Evolutionary conservation across 768 basidiomycete genomes (phyloP).

Genomic region (Kwoniella mangroviensis): DNA sequence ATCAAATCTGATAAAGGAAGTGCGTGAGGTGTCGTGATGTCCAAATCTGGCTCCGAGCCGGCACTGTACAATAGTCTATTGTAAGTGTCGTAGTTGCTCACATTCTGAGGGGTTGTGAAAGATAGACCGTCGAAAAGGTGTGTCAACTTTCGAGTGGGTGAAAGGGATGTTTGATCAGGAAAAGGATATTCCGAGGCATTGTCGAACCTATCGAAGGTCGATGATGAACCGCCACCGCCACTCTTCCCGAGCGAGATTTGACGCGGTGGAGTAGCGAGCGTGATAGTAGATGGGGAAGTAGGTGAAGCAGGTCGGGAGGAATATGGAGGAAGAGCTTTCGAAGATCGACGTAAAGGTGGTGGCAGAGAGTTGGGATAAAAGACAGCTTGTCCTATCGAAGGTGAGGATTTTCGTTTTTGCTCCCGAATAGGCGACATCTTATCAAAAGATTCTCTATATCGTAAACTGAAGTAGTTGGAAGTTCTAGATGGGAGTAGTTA

Average conservation of each 20-base stretch:
- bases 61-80: slow-evolving; percentile 19
- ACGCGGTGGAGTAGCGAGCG: slow-evolving; percentile 10
- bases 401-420: slow-evolving; percentile 20
- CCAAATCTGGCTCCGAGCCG: slow-evolving; percentile 21
- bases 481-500: not conserved
- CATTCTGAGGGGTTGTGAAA: slow-evolving; percentile 19
- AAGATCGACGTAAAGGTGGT: slow-evolving; percentile 21
- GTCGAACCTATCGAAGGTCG: slow-evolving; percentile 18
- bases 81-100: slow-evolving; percentile 1
- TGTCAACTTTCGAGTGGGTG: slow-evolving; percentile 24
- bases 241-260: not conserved
- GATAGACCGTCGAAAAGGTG: slow-evolving; percentile 25
- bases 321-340: slow-evolving; percentile 14
- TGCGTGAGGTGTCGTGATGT: slow-evolving; percentile 19
- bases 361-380: slow-evolving; percentile 31
- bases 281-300: slow-evolving; percentile 9
- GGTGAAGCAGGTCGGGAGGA: slow-evolving; percentile 14
- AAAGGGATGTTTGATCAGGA: slow-evolving; percentile 6
- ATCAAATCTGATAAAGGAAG: slow-evolving; percentile 22
- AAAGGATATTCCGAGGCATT: slow-evolving; percentile 22
- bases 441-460: not conserved
- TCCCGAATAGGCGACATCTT: slow-evolving; percentile 24
- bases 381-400: slow-evolving; percentile 37
- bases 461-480: not conserved
- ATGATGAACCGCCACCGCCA: not conserved